A percentile compares a stretch with the other conserved stretches of the same genome.
Evolutionary conservation across 2,329 filamentous ascomycete species (phyloP).

Genomic region (Beauveria sp.): DNA sequence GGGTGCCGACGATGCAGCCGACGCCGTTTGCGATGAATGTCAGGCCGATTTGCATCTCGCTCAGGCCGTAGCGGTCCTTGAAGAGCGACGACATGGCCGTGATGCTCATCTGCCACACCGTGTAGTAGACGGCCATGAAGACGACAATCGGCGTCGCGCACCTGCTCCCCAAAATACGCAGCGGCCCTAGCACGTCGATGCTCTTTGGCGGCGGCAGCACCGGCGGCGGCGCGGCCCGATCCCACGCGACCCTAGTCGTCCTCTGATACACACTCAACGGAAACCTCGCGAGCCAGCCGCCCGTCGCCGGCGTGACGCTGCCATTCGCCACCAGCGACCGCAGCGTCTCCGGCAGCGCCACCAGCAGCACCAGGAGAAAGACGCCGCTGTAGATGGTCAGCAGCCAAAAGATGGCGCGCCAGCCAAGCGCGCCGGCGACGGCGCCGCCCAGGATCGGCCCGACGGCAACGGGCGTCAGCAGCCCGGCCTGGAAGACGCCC

Average conservation of each 20-base stretch:
- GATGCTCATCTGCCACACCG: constrained; percentile 48
- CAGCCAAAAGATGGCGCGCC: constrained; percentile 49
- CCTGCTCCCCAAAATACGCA: constrained; percentile 39
- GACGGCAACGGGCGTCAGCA: constrained; percentile 28
- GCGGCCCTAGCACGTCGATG: constrained; percentile 36
- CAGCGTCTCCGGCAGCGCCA: constrained; percentile 39
- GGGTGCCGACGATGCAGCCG: constrained; percentile 45
- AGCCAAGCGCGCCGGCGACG: constrained; percentile 41
- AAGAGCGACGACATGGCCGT: constrained; percentile 45
- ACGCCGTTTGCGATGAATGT: constrained; percentile 48
- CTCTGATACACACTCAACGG: constrained; percentile 27
- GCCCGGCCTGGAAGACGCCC: constrained; percentile 33
- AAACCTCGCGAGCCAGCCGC: constrained; percentile 17
- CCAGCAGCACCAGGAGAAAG: constrained; percentile 30
- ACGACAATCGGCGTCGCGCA: constrained; percentile 35
- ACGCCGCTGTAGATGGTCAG: constrained; percentile 33
- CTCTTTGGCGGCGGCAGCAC: constrained; percentile 18
- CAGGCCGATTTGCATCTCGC: constrained; percentile 37
- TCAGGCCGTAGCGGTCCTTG: constrained; percentile 32
- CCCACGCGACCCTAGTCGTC: constrained; percentile 16
- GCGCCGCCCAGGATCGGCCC: constrained; percentile 46
- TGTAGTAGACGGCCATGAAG: constrained; percentile 43
- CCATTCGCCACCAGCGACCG: constrained; percentile 38
- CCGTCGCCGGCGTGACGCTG: constrained; percentile 10
- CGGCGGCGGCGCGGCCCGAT: constrained; percentile 4